These are phyloP conservation scores for Monilinia fructicola DNA, from an alignment of 2,329 filamentous ascomycete species.

Conservation along the genomic window DNA sequence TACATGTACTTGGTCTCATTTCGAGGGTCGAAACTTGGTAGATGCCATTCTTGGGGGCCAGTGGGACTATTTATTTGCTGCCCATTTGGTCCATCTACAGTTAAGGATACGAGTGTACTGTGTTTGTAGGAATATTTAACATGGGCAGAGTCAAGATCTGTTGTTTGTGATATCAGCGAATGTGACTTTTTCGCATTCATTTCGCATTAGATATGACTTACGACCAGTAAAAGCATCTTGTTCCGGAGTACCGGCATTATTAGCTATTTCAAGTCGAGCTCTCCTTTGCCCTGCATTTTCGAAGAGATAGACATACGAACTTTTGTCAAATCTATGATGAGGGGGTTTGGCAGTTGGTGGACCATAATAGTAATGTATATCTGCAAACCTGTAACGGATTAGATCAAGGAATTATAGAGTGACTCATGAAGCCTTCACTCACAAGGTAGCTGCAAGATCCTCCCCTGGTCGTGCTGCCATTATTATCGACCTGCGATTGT, in stretches of 20 bases:
- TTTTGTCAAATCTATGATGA: conserved; percentile 80
- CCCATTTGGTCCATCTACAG: conserved; percentile 50
- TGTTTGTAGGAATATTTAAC: conserved; percentile 74
- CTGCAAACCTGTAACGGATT: conserved; percentile 60
- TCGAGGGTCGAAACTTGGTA: conserved; percentile 68
- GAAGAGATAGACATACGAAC: conserved; percentile 78
- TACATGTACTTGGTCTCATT: conserved; percentile 80
- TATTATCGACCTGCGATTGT: conserved; percentile 25
- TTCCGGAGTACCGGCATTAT: conserved; percentile 69
- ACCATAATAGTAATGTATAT: conserved; percentile 77
- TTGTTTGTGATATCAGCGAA: neutral
- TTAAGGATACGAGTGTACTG: conserved; percentile 67
- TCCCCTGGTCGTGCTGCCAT: conserved; percentile 52
- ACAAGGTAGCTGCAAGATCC: conserved; percentile 54
- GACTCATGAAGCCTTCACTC: conserved; percentile 41
- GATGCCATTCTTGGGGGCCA: conserved; percentile 66
- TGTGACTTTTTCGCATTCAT: conserved; percentile 22
- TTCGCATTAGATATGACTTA: conserved; percentile 46
- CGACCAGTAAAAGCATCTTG: conserved; percentile 78
- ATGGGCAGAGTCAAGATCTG: conserved; percentile 64
- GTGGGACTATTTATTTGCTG: conserved; percentile 29
- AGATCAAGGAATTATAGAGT: conserved; percentile 20
- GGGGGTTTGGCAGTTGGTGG: conserved; percentile 64
- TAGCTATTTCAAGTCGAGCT: conserved; percentile 74
- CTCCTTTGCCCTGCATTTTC: conserved; percentile 67